phyloP scores from a whole-genome alignment of 2,329 filamentous ascomycete species.

The Xylariaceae sp. region DNA sequence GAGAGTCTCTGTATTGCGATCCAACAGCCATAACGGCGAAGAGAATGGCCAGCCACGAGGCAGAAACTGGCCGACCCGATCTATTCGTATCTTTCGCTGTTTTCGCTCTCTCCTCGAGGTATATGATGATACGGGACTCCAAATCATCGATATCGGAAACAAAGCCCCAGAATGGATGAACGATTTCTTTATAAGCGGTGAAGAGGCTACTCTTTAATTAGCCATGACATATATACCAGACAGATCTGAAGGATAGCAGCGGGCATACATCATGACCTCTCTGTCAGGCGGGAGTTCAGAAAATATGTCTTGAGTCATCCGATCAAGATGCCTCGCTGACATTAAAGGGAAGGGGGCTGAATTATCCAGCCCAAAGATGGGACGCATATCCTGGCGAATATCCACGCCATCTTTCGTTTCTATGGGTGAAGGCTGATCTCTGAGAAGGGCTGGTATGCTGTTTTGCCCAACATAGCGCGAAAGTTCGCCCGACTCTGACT shows the following conservation, averaged over 20 bases:
- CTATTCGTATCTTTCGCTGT: conserved; percentile 46
- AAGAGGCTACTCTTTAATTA: conserved; percentile 47
- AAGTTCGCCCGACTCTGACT: conserved; percentile 49
- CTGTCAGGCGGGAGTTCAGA: conserved; percentile 60
- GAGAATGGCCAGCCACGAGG: conserved; percentile 63
- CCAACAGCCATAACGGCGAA: conserved; percentile 63
- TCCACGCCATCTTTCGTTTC: conserved; percentile 51
- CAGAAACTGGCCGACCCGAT: conserved; percentile 51
- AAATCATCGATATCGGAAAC: conserved; percentile 64
- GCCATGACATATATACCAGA: neutral
- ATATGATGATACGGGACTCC: conserved; percentile 60
- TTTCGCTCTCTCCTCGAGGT: conserved; percentile 60
- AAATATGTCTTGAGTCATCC: conserved; percentile 57
- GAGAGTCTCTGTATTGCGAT: conserved; percentile 62
- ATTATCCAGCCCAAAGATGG: conserved; percentile 62
- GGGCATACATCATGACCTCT: conserved; percentile 62
- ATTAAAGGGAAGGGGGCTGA: conserved; percentile 65
- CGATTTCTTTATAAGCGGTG: conserved; percentile 62
- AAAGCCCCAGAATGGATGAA: conserved; percentile 65
- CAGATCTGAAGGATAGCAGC: neutral
- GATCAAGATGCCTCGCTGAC: conserved; percentile 59
- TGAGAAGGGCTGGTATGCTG: conserved; percentile 62
- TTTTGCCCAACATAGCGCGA: conserved; percentile 64
- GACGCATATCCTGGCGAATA: conserved; percentile 62
- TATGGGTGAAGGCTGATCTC: conserved; percentile 55